phyloP scores from a whole-genome alignment of 2,329 filamentous ascomycete species.

The Microdochium paspali region DNA sequence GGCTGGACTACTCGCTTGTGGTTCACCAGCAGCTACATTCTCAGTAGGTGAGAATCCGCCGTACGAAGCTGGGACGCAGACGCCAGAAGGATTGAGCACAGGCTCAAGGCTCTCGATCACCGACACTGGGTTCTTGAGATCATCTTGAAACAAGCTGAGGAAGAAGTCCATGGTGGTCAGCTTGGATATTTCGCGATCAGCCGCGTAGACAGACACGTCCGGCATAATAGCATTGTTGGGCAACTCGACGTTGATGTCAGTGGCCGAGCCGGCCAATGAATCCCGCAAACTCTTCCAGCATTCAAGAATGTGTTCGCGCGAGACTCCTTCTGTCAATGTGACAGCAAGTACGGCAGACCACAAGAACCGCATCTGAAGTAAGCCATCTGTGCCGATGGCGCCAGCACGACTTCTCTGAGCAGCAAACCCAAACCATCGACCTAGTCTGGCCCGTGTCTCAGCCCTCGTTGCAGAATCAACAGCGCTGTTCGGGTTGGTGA shows the following conservation, averaged over 20 bases:
- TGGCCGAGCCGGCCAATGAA: slow-evolving; percentile 29
- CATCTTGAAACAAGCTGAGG: slow-evolving; percentile 75
- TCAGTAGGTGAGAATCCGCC: slow-evolving; percentile 9
- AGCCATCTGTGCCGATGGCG: slow-evolving; percentile 21
- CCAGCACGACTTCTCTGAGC: slow-evolving; percentile 31
- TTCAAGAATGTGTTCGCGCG: slow-evolving; percentile 45
- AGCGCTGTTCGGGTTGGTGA: slow-evolving; percentile 45
- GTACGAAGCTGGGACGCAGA: slow-evolving; percentile 21
- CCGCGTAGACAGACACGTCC: slow-evolving; percentile 71
- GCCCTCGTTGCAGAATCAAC: slow-evolving; percentile 38
- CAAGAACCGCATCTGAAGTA: slow-evolving; percentile 41
- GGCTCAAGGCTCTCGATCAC: slow-evolving; percentile 91
- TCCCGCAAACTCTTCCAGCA: slow-evolving; percentile 51
- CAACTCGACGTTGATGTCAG: slow-evolving; percentile 43
- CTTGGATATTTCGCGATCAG: slow-evolving; percentile 84
- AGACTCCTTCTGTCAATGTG: slow-evolving; percentile 40
- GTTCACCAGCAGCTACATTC: slow-evolving; percentile 6
- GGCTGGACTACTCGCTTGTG: slow-evolving; percentile 6
- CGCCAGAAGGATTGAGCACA: slow-evolving; percentile 66
- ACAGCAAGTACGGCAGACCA: slow-evolving; percentile 48
- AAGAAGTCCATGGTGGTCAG: slow-evolving; percentile 97
- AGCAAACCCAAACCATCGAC: slow-evolving; percentile 41
- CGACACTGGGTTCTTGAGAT: slow-evolving; percentile 68
- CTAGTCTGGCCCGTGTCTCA: slow-evolving; percentile 39
- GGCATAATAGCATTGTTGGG: slow-evolving; percentile 86